Base-by-base conservation (phyloP, 2,329 filamentous ascomycete genomes). In the Ophiocordyceps camponoti-leonardi region DNA sequence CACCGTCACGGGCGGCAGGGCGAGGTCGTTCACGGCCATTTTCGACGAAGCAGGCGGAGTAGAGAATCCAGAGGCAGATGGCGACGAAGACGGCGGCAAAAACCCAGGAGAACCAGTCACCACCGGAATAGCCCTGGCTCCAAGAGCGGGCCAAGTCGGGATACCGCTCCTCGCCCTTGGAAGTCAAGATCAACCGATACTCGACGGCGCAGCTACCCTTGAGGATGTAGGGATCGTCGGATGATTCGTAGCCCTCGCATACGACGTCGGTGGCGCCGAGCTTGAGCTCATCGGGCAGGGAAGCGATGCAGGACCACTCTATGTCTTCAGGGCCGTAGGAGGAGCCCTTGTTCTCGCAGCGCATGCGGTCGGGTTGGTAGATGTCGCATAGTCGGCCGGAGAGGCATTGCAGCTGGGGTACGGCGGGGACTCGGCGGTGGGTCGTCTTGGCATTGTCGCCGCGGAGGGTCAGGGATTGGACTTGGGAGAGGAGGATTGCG, bases 201-300 rank as follows among this genome's bases (percentile, higher is more conserved):
- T 94, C 86, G 22, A 94, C 88, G 14, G 83, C 92, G 63, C 90
- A 96, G 61, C 84, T 92, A 20, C 92, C 92, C 56, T 84, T 87
- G 45, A 96, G 66, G n/a, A 96, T 75, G 61, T 86, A 93, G 0
- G 78, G 77, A 60, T 96, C 92, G 42, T 90, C 77, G 1, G 81
- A 64, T 14, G 67, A 71, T 47, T 75, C 68, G 64, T 94, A 96
- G 12, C 92, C 90, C 58, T 98, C 90, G 62, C 92, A 98, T 12
- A 87, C 69, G 46, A 96, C 90, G 50, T 96, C 88, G 12, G 90
- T 95, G 49, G 75, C 73, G 47, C 86, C 88, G 26, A 96, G 76
- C 62, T 74, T 75, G 50, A 82, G 69, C 55, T 79, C 73, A 20
- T 69, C 65, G 0, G 79, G 78, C 16, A 82, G 61, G 2, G 65